These are phyloP conservation scores for Chlamydomonas schloesseri DNA, from an alignment of 139 green algal species.

Conservation along the genomic window DNA sequence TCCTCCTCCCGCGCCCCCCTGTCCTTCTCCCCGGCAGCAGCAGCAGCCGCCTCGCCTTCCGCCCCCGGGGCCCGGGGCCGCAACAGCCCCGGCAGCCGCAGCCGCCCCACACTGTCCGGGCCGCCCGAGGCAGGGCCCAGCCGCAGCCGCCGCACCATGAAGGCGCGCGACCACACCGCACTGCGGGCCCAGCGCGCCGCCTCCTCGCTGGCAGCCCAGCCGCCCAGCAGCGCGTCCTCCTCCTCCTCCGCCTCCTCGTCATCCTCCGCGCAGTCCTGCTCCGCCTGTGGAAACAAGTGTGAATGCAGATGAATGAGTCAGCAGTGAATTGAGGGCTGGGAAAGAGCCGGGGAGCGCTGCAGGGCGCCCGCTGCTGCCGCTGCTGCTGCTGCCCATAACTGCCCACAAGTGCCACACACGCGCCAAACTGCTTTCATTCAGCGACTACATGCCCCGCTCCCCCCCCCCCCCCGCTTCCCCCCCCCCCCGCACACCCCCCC, in stretches of 20 bases:
- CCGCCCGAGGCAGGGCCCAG: not conserved
- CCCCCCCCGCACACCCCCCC: too few relatives aligned
- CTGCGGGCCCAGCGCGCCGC: constrained; percentile 62
- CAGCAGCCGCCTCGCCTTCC: not conserved
- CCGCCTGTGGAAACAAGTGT: not conserved
- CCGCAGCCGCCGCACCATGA: constrained; percentile 59
- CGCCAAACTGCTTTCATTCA: too few relatives aligned
- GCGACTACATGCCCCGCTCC: too few relatives aligned
- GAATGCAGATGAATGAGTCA: too few relatives aligned
- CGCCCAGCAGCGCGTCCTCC: not conserved
- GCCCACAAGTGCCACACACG: too few relatives aligned
- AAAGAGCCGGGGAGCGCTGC: too few relatives aligned
- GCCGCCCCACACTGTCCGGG: not conserved
- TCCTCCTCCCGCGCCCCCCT: not conserved
- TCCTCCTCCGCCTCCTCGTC: not conserved
- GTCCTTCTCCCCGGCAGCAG: not conserved
- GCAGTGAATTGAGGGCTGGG: too few relatives aligned
- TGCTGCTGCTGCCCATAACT: too few relatives aligned
- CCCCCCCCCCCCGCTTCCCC: too few relatives aligned
- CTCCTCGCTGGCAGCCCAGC: constrained; percentile 48
- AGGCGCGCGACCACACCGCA: constrained; percentile 71
- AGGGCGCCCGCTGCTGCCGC: too few relatives aligned
- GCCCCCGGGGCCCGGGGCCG: too few relatives aligned
- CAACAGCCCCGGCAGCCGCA: too few relatives aligned
- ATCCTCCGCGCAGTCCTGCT: not conserved